Percentiles rank a stretch among this genome's conserved stretches.
phyloP scores from a whole-genome alignment of 2,329 filamentous ascomycete species.

The Aspergillus intermedius region DNA sequence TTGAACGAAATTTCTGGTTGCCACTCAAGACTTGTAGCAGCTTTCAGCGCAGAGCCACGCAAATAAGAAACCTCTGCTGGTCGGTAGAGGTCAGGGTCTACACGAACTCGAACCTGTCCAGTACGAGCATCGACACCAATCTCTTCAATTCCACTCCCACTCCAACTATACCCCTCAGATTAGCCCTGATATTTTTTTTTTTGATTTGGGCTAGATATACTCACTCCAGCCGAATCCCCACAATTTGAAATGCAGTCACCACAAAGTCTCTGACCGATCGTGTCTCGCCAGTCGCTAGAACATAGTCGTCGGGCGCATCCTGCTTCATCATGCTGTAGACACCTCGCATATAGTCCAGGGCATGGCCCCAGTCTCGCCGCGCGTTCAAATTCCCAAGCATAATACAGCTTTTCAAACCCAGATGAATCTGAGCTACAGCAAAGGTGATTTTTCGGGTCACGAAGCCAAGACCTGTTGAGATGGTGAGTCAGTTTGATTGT shows the following conservation, averaged over 20 bases:
- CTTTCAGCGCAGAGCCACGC: neutral
- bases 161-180: neutral
- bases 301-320: neutral
- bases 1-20: neutral
- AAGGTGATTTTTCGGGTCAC: slow-evolving; percentile 1
- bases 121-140: neutral
- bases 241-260: slow-evolving; percentile 1
- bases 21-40: neutral
- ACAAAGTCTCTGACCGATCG: slow-evolving; percentile 2
- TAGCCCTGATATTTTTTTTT: neutral
- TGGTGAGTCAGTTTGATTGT: neutral
- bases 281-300: slow-evolving; percentile 3
- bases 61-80: slow-evolving; percentile 1
- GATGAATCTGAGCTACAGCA: neutral
- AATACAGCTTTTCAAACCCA: neutral
- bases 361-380: slow-evolving; percentile 2
- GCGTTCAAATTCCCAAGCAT: slow-evolving; percentile 1
- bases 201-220: neutral
- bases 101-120: neutral
- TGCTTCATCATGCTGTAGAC: slow-evolving; percentile 2
- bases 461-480: neutral
- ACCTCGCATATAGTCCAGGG: slow-evolving; percentile 2
- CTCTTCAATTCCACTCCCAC: neutral
- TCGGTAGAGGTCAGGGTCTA: neutral
- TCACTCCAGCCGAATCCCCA: neutral